Evolutionary conservation across 108 stramenopile species (phyloP).

Genomic region (Skeletonema marinoi): DNA sequence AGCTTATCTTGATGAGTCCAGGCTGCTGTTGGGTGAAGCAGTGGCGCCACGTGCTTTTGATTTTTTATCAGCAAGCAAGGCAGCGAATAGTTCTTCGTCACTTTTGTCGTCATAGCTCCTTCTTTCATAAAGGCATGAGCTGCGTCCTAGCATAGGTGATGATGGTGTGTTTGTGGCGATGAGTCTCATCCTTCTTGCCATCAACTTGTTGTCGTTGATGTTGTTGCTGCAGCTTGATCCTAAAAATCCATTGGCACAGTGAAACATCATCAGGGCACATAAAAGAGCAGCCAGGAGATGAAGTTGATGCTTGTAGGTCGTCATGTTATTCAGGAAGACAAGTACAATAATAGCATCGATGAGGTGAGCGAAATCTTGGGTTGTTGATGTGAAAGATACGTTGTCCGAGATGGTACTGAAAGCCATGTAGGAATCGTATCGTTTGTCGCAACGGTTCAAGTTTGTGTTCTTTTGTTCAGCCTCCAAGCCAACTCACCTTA

Average conservation of each 20-base stretch:
- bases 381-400: too few species aligned
- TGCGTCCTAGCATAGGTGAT: background rate
- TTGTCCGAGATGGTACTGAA: too few species aligned
- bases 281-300: background rate
- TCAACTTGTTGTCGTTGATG: background rate
- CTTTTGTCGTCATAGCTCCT: background rate
- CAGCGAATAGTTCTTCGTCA: background rate
- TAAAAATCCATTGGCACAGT: background rate
- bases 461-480: too few species aligned
- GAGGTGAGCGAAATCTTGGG: too few species aligned
- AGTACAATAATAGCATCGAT: too few species aligned
- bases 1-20: background rate
- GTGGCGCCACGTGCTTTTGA: background rate
- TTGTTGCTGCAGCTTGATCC: background rate
- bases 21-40: background rate
- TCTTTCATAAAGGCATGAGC: background rate
- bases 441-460: too few species aligned
- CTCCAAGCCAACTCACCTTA: too few species aligned
- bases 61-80: background rate
- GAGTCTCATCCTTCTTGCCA: background rate
- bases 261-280: background rate
- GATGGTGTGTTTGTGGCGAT: background rate
- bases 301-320: background rate
- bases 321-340: too few species aligned
- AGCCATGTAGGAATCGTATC: too few species aligned